Evolutionary conservation across 2,329 filamentous ascomycete genomes (phyloP).

Genomic region (Lachnellula hyalina): DNA sequence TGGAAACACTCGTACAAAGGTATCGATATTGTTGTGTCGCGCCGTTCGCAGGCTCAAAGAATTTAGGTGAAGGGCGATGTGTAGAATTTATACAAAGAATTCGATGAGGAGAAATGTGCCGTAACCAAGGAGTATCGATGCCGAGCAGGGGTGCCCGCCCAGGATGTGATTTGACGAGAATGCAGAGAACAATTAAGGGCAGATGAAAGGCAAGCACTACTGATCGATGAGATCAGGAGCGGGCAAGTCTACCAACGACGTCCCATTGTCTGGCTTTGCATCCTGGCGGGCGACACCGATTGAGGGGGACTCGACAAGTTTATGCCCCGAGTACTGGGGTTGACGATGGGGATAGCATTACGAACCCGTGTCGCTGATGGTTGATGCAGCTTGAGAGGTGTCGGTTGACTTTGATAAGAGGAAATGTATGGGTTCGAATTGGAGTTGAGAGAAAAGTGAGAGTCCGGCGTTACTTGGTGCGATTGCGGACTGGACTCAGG

Average conservation of each 20-base stretch:
- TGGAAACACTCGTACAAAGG: slow-evolving; percentile 22
- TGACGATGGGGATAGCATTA: slow-evolving; percentile 97
- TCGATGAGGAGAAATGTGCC: slow-evolving; percentile 29
- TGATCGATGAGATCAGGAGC: slow-evolving; percentile 18
- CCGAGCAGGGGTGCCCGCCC: slow-evolving; percentile 27
- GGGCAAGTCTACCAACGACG: slow-evolving; percentile 29
- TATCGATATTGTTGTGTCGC: slow-evolving; percentile 31
- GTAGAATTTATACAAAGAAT: slow-evolving; percentile 32
- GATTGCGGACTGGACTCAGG: slow-evolving; percentile 87
- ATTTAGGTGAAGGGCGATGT: slow-evolving; percentile 22
- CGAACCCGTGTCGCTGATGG: slow-evolving; percentile 81
- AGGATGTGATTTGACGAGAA: slow-evolving; percentile 25
- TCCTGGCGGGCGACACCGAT: slow-evolving; percentile 57
- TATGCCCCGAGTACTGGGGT: slow-evolving; percentile 78
- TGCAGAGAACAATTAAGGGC: slow-evolving; percentile 29
- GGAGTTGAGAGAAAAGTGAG: slow-evolving; percentile 69
- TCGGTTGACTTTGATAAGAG: slow-evolving; percentile 60
- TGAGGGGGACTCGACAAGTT: slow-evolving; percentile 83
- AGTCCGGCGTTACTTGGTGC: slow-evolving; percentile 67
- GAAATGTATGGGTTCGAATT: slow-evolving; percentile 62
- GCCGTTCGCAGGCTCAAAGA: slow-evolving; percentile 28
- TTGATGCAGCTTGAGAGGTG: slow-evolving; percentile 79
- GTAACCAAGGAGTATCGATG: slow-evolving; percentile 28
- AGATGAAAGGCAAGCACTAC: slow-evolving; percentile 20
- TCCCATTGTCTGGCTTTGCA: slow-evolving; percentile 38